Conservation (phyloP, 2,329 filamentous ascomycete genomes). For the Diaporthe sp. region DNA sequence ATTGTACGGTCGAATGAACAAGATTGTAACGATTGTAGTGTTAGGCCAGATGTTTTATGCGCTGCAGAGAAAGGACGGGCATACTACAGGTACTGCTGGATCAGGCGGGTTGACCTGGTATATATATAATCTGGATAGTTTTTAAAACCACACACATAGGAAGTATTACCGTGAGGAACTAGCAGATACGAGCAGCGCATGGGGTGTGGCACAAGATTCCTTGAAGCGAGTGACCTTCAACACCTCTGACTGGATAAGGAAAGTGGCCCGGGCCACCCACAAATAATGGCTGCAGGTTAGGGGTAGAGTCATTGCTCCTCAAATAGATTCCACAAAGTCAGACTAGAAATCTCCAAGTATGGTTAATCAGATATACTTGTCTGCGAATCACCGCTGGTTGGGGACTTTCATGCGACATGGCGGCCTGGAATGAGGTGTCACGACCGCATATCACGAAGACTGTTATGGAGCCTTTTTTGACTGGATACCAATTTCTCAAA, state of each 20-base stretch:
- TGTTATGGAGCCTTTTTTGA: background rate
- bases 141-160: background rate
- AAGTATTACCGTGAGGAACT: background rate
- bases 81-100: background rate
- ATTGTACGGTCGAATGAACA: background rate
- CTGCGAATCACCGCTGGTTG: background rate
- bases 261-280: background rate
- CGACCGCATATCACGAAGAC: background rate
- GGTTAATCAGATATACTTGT: background rate
- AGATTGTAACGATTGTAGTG: slow-evolving; percentile 7
- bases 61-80: background rate
- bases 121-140: background rate
- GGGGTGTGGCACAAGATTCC: background rate
- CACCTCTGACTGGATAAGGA: background rate
- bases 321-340: background rate
- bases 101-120: background rate
- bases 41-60: background rate
- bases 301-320: no score
- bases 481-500: background rate
- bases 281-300: background rate
- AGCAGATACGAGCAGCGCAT: background rate
- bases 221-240: background rate
- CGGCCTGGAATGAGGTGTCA: background rate
- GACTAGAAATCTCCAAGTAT: background rate
- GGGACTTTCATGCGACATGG: background rate